These are phyloP conservation scores for Aspergillus sp. DNA, from an alignment of 2,329 filamentous ascomycete species.

Conservation along the genomic window DNA sequence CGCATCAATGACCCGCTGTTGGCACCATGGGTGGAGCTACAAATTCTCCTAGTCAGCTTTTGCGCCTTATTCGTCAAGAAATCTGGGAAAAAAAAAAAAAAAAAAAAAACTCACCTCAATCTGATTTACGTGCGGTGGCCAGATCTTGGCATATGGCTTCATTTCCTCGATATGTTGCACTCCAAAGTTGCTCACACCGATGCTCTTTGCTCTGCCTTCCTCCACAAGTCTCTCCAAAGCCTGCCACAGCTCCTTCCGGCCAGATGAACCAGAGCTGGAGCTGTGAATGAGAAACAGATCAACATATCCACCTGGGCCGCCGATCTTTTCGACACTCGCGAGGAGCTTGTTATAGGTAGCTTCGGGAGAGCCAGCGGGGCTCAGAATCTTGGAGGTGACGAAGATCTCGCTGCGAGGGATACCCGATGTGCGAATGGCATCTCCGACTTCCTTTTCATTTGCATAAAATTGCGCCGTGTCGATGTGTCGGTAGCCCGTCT, in stretches of 20 bases:
- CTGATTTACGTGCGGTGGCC: conserved; percentile 70
- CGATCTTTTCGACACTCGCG: conserved; percentile 61
- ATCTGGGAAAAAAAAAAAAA: background rate
- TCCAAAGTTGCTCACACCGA: conserved; percentile 71
- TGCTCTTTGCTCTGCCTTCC: conserved; percentile 58
- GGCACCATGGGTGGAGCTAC: conserved; percentile 68
- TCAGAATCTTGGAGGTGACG: conserved; percentile 66
- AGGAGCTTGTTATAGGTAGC: conserved; percentile 55
- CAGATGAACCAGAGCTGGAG: conserved; percentile 50
- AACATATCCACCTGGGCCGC: conserved; percentile 57
- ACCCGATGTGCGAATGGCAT: conserved; percentile 55
- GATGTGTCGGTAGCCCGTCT: conserved; percentile 51
- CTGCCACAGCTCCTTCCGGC: conserved; percentile 60
- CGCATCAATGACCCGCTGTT: conserved; percentile 56
- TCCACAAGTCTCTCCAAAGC: conserved; percentile 59
- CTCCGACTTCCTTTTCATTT: conserved; percentile 64
- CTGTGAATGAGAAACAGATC: conserved; percentile 69
- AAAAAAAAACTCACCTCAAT: conserved; percentile 54
- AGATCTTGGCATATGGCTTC: conserved; percentile 59
- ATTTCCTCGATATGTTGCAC: conserved; percentile 65
- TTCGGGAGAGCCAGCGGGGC: conserved; percentile 49
- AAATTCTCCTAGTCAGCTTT: conserved; percentile 9
- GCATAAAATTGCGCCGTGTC: conserved; percentile 63
- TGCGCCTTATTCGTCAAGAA: background rate
- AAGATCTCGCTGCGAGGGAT: conserved; percentile 55